These are phyloP conservation scores for Blastomyces silverae DNA, from an alignment of 2,329 filamentous ascomycete species.

Conservation along the genomic window DNA sequence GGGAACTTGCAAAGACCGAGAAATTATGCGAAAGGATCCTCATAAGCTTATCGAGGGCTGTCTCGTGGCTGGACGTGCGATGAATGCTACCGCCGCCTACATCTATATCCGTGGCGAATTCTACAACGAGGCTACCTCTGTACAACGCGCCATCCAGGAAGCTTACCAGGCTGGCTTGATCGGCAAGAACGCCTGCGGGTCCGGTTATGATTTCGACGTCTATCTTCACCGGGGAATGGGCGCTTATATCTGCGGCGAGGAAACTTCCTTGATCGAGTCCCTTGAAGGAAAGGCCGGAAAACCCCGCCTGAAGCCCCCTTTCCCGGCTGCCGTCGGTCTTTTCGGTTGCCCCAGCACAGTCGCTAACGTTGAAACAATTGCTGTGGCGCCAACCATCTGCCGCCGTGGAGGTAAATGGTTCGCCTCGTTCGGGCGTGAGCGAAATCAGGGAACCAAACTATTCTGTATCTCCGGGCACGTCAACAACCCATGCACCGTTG, in stretches of 20 bases:
- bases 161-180: constrained; percentile 91
- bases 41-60: constrained; percentile 99
- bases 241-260: constrained; percentile 96
- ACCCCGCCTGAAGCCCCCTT: constrained; percentile 95
- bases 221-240: constrained; percentile 95
- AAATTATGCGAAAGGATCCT: constrained; percentile 99
- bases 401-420: constrained; percentile 92
- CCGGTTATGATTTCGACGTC: constrained; percentile 96
- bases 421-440: constrained; percentile 84
- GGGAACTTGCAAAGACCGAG: constrained; percentile 97
- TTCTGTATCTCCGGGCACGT: constrained; percentile 98
- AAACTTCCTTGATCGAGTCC: constrained; percentile 96
- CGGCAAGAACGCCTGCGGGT: constrained; percentile 95
- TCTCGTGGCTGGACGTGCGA: constrained; percentile 88
- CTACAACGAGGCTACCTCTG: constrained; percentile 85
- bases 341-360: constrained; percentile 98
- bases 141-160: constrained; percentile 95
- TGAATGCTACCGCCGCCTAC: constrained; percentile 98
- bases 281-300: constrained; percentile 98
- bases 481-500: constrained; percentile 96
- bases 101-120: constrained; percentile 99
- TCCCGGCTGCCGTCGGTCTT: constrained; percentile 92
- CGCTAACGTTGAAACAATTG: constrained; percentile 95
- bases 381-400: constrained; percentile 91
- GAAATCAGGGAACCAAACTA: constrained; percentile 95